Conservation (phyloP, 805 yeast genomes). For the Dipodascus albidus region DNA sequence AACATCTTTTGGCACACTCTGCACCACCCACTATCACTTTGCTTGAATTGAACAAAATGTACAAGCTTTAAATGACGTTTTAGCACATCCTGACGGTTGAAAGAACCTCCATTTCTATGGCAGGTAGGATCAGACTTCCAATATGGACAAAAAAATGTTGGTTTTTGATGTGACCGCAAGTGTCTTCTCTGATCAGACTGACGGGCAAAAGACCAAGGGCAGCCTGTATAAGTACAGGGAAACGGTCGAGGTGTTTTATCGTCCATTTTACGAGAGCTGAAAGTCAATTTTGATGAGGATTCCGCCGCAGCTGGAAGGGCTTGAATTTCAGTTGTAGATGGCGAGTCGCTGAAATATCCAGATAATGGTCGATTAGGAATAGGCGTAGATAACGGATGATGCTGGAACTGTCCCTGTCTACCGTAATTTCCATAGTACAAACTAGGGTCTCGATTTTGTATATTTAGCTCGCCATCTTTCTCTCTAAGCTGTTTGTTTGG, state of each 20-base stretch:
- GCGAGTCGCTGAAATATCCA: neutral
- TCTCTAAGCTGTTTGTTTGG: neutral
- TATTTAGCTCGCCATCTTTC: neutral
- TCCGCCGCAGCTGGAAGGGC: neutral
- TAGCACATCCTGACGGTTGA: slow-evolving; percentile 61
- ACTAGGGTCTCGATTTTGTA: neutral
- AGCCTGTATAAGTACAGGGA: slow-evolving; percentile 30
- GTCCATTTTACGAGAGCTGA: neutral
- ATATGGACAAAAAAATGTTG: slow-evolving; percentile 61
- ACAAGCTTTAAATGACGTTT: slow-evolving; percentile 62
- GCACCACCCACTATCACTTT: slow-evolving; percentile 58
- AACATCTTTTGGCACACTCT: slow-evolving; percentile 51
- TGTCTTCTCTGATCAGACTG: slow-evolving; percentile 63
- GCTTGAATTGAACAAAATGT: slow-evolving; percentile 42
- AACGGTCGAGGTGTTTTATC: slow-evolving; percentile 19
- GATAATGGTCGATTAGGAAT: neutral
- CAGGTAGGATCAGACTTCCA: slow-evolving; percentile 60
- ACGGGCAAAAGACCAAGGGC: slow-evolving; percentile 62
- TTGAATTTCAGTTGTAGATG: neutral
- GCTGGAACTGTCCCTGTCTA: neutral
- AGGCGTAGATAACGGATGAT: neutral
- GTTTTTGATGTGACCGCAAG: slow-evolving; percentile 51
- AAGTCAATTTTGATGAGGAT: neutral
- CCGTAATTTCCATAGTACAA: neutral
- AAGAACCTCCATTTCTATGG: slow-evolving; percentile 67